These are phyloP conservation scores for Kregervanrija fluxuum DNA, from an alignment of 805 yeast genomes.

Conservation along the genomic window DNA sequence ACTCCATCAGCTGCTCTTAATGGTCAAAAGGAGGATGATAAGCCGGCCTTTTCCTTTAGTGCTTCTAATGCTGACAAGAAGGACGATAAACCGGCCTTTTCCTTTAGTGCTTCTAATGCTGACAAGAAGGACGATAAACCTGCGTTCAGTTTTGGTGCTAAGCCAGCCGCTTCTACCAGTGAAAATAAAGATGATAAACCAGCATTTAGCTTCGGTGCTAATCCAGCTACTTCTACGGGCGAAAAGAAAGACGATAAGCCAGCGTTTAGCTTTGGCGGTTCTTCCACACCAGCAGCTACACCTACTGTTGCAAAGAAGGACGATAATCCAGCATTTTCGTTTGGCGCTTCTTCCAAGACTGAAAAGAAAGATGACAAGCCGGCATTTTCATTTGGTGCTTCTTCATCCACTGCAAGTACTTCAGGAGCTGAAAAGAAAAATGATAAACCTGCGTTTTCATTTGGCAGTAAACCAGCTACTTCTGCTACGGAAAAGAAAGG, in stretches of 20 bases:
- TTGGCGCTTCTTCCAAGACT: conserved; percentile 10
- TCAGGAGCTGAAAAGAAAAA: conserved; percentile 2
- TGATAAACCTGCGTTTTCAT: conserved; percentile 1
- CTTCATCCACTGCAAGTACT: conserved; percentile 3
- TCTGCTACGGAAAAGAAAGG: background rate
- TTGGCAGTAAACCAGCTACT: background rate
- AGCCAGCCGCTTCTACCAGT: too few relatives aligned
- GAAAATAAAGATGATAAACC: conserved; percentile 7
- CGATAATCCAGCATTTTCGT: conserved; percentile 12
- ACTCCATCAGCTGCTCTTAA: background rate
- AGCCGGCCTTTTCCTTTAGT: conserved; percentile 13
- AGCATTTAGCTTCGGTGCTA: conserved; percentile 5
- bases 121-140: conserved; percentile 7
- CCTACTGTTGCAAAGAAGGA: conserved; percentile 9
- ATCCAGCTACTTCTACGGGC: background rate
- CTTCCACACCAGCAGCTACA: conserved; percentile 15
- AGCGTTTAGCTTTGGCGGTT: conserved; percentile 6
- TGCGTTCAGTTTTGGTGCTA: conserved; percentile 12
- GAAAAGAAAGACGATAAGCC: conserved; percentile 9
- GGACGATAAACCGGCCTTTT: conserved; percentile 10
- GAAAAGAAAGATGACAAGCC: conserved; percentile 2
- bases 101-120: conserved; percentile 7
- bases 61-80: conserved; percentile 3
- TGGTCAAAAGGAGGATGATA: conserved; percentile 3
- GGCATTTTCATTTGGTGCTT: conserved; percentile 9